Base-by-base conservation (phyloP, 1,284 basidiomycete species). In the Boletus sp. region DNA sequence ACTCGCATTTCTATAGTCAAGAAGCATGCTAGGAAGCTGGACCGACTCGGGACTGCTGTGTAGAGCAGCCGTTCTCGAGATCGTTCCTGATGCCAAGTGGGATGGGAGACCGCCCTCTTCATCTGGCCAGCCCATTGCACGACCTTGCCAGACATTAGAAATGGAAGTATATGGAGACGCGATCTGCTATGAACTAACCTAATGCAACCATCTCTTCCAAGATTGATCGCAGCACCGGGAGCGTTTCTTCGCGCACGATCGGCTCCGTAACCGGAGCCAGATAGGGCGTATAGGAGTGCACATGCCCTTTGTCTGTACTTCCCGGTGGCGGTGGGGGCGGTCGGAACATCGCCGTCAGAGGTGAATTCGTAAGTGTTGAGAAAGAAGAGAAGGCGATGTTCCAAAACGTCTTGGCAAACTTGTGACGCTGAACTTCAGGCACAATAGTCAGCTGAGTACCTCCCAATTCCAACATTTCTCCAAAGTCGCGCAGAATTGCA, bases 321-420 rank as follows among this genome's bases (percentile, higher is more conserved):
- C 16, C 42, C 9, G 38, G 19, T 20, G 43, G 20, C 7, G 42
- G 19, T n/a, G 71, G 68, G 9, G 76, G 75, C 16, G 71, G 62
- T 4, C 77, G 72, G 65, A 80, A 84, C 20, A 84, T 65, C 0
- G 77, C 73, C 7, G 74, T 71, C 23, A 80, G 64, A 0, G 77
- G 72, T 48, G 73, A 72, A 61, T 73, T 66, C 0, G 77, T 72
- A 36, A 84, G 69, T 0, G 80, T 77, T 2, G 77, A 61, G 46
- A 75, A 69, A 2, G 76, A 74, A 4, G 79, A 74, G 57, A 83
- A 76, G 0, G 70, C 71, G 36, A 80, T 68, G 56, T 84, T 84
- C 80, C 78, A 82, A 41, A 83, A 72, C 58, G 84, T 84, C 67
- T 84, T 85, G 2, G 65, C 55, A 55, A 78, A 84, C 60, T 84